Conservation (phyloP, 2,329 filamentous ascomycete genomes). For the Chaetomium sp. region DNA sequence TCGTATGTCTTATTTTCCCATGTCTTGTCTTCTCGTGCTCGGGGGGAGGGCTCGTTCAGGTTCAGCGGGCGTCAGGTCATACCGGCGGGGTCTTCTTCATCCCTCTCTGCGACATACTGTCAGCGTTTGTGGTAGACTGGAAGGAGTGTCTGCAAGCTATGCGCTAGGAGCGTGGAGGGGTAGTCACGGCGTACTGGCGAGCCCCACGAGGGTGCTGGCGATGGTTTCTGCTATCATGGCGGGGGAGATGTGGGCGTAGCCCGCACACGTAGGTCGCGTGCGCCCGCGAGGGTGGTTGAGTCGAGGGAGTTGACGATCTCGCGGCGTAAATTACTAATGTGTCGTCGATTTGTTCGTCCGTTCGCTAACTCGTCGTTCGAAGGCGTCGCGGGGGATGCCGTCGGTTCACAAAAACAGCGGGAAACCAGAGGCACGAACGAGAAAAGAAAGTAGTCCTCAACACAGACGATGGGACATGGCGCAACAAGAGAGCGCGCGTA, state of each 20-base stretch:
- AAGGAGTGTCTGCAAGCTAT: not conserved
- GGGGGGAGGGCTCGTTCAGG: not conserved
- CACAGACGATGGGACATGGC: not conserved
- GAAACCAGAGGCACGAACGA: no score
- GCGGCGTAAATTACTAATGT: no score
- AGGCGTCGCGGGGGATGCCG: no score
- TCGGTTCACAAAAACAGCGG: no score
- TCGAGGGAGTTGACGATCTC: no score
- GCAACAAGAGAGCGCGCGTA: not conserved
- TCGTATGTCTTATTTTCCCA: no score
- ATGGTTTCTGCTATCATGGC: constrained; percentile 32
- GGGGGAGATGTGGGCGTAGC: not conserved
- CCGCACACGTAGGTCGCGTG: no score
- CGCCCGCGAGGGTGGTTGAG: no score
- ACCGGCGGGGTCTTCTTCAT: constrained; percentile 44
- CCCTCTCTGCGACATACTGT: constrained; percentile 33
- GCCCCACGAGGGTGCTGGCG: constrained; percentile 33
- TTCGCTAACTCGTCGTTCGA: no score
- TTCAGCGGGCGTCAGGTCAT: constrained; percentile 18
- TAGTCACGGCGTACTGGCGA: constrained; percentile 31
- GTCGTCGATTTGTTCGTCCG: no score
- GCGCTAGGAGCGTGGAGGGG: not conserved
- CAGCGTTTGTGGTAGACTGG: constrained; percentile 2
- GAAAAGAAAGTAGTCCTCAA: not conserved
- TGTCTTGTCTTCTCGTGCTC: not conserved